Conservation (phyloP, 257 asterid species). For the Nicotiana obtusifolia region DNA sequence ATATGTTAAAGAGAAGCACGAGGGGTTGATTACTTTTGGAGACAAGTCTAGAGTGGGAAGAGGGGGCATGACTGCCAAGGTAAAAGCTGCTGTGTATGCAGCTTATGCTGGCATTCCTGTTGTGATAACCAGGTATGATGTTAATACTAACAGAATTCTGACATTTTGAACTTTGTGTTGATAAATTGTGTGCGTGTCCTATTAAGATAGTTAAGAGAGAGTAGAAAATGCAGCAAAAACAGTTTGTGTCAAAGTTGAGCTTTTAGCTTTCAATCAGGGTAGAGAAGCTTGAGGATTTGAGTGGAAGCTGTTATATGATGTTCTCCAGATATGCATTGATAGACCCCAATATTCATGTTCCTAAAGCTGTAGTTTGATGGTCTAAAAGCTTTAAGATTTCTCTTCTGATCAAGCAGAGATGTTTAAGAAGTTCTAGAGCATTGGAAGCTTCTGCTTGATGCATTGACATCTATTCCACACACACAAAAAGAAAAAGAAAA, state of each 20-base stretch:
- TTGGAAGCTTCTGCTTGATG: neutral
- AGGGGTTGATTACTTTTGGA: conserved; percentile 58
- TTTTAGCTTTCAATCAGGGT: neutral
- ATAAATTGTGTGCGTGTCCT: neutral
- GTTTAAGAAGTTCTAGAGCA: neutral
- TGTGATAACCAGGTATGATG: conserved; percentile 59
- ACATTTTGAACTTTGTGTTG: neutral
- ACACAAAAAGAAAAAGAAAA: neutral
- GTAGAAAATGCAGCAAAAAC: too few relatives aligned
- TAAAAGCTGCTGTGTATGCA: conserved; percentile 71
- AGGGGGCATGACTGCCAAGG: conserved; percentile 94
- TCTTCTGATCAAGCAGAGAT: neutral
- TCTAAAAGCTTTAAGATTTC: neutral
- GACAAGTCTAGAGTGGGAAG: conserved; percentile 89
- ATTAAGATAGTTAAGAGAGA: neutral
- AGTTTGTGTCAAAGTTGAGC: neutral
- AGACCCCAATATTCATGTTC: neutral
- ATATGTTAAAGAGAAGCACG: conserved; percentile 53
- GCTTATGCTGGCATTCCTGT: conserved; percentile 73
- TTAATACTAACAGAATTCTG: neutral
- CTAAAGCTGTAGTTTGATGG: neutral
- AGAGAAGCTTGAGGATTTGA: neutral
- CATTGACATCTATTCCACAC: neutral
- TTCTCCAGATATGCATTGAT: neutral
- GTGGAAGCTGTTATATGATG: neutral